phyloP scores from a whole-genome alignment of 352 stramenopile genomes.

The Phytopythium aichiense region DNA sequence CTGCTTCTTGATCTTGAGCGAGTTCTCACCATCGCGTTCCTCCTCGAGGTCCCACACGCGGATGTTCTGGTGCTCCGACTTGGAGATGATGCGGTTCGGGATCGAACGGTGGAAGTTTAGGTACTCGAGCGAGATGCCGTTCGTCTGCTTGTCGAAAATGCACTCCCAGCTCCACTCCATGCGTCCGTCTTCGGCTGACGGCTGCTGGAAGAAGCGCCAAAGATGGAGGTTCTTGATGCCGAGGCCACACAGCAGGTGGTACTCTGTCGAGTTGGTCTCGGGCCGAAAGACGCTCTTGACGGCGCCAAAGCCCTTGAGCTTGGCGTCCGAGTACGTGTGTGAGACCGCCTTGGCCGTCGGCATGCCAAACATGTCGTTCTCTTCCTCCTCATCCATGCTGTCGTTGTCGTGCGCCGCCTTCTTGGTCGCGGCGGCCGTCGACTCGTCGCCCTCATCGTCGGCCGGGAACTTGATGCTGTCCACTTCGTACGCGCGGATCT shows the following conservation, averaged over 20 bases:
- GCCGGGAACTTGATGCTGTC: conserved; percentile 71
- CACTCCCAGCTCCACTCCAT: conserved; percentile 72
- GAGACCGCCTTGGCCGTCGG: conserved; percentile 47
- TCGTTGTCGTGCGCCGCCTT: conserved; percentile 13
- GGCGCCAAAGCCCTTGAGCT: conserved; percentile 81
- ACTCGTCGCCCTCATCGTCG: conserved; percentile 10
- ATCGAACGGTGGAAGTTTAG: conserved; percentile 59
- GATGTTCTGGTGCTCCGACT: conserved; percentile 84
- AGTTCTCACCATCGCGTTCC: conserved; percentile 26
- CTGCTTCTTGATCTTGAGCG: conserved; percentile 57
- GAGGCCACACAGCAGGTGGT: conserved; percentile 75
- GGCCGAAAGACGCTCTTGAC: conserved; percentile 58
- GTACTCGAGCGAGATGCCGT: conserved; percentile 82
- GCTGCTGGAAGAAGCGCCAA: conserved; percentile 73
- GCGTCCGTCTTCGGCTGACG: conserved; percentile 10
- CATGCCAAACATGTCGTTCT: conserved; percentile 26
- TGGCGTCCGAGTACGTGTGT: conserved; percentile 77
- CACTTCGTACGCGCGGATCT: conserved; percentile 80
- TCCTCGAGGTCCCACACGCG: conserved; percentile 80
- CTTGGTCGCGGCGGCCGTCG: neutral
- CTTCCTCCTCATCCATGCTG: conserved; percentile 27
- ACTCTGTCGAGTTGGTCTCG: conserved; percentile 48
- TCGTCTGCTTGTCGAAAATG: conserved; percentile 84
- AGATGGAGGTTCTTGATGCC: conserved; percentile 88
- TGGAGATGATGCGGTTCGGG: conserved; percentile 68